These are phyloP conservation scores for Ascochyta viciae-villosae DNA, from an alignment of 2,329 filamentous ascomycete genomes.

Conservation along the genomic window DNA sequence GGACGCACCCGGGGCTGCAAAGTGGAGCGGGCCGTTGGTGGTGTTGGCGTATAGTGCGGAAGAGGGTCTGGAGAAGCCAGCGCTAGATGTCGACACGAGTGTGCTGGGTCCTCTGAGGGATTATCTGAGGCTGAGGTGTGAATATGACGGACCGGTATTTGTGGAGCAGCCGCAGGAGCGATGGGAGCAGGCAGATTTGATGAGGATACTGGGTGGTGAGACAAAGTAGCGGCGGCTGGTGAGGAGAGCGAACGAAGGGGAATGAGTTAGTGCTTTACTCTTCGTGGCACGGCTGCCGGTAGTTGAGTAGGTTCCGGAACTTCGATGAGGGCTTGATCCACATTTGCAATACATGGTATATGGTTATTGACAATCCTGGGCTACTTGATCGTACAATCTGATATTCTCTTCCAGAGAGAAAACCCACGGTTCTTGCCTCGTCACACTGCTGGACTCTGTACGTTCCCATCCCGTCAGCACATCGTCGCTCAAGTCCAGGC, in stretches of 20 bases:
- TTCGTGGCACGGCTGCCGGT: too few species aligned
- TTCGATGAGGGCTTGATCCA: not conserved
- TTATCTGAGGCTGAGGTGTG: slow-evolving; percentile 19
- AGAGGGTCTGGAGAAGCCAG: slow-evolving; percentile 15
- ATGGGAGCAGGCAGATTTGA: slow-evolving; percentile 13
- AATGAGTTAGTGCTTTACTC: too few species aligned
- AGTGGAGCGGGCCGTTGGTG: slow-evolving; percentile 16
- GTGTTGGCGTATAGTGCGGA: slow-evolving; percentile 16
- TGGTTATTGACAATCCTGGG: slow-evolving; percentile 10
- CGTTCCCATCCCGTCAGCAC: slow-evolving; percentile 9
- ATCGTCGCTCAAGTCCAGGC: slow-evolving; percentile 6
- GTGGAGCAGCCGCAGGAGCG: slow-evolving; percentile 25
- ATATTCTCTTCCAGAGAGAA: slow-evolving; percentile 13
- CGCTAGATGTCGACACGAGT: slow-evolving; percentile 16
- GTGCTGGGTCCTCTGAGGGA: slow-evolving; percentile 11
- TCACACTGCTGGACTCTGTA: not conserved
- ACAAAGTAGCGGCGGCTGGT: too few species aligned
- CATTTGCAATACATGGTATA: not conserved
- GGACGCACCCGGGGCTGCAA: not conserved
- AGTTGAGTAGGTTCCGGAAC: not conserved
- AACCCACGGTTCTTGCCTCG: slow-evolving; percentile 1
- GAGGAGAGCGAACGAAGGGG: too few species aligned
- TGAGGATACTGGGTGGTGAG: slow-evolving; percentile 2
- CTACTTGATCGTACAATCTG: slow-evolving; percentile 9
- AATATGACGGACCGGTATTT: slow-evolving; percentile 21